Percentiles rank a stretch among this genome's conserved stretches.
Evolutionary conservation across 345 rosid genomes (phyloP).

Genomic region (Erodium maritimum): DNA sequence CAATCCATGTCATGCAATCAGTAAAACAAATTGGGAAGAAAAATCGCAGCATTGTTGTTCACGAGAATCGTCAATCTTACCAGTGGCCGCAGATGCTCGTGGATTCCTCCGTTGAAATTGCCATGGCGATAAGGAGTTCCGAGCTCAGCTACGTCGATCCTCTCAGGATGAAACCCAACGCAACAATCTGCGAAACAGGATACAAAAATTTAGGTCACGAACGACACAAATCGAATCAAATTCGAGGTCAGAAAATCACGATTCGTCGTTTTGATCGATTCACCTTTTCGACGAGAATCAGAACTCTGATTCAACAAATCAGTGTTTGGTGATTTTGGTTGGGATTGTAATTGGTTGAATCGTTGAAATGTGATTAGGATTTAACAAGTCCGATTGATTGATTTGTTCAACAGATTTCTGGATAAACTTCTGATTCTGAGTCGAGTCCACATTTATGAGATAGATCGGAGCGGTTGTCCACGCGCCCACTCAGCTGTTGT

Average conservation of each 20-base stretch:
- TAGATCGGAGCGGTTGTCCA: no score
- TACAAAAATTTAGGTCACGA: neutral
- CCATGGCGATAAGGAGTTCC: conserved; percentile 30
- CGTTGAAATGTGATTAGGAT: no score
- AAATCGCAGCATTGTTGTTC: neutral
- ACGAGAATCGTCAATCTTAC: conserved; percentile 20
- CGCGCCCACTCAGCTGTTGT: no score
- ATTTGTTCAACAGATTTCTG: neutral
- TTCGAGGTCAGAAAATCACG: neutral
- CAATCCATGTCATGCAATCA: no score
- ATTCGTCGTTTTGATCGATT: neutral
- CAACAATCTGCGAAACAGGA: neutral
- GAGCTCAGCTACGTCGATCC: conserved; percentile 1
- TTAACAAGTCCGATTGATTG: neutral
- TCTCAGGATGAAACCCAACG: conserved; percentile 10
- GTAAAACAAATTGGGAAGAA: neutral
- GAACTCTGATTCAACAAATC: no score
- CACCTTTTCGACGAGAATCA: neutral
- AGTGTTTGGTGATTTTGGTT: no score
- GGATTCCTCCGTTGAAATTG: conserved; percentile 42
- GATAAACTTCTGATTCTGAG: no score
- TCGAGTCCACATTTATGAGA: no score
- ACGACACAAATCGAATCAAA: neutral
- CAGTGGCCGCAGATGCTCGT: conserved; percentile 72
- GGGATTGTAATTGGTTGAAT: neutral